These are phyloP conservation scores for Trichothecium roseum DNA, from an alignment of 2,329 filamentous ascomycete genomes.

Conservation along the genomic window DNA sequence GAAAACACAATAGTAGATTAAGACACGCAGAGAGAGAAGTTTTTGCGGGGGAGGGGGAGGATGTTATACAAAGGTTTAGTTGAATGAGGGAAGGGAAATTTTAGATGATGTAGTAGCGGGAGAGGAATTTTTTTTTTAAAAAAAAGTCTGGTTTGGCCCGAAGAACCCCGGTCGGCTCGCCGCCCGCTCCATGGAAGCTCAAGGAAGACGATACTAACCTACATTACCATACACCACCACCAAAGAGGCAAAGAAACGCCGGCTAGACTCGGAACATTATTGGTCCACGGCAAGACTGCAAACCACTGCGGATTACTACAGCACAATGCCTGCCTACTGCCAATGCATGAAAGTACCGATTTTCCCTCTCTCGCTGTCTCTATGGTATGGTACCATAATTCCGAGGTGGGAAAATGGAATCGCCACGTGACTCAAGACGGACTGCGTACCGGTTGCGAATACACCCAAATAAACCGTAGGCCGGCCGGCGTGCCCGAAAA, in stretches of 20 bases:
- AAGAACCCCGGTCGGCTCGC: slow-evolving; percentile 22
- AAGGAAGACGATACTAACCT: slow-evolving; percentile 25
- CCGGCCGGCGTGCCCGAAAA: too few species aligned
- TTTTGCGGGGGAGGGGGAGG: slow-evolving; percentile 15
- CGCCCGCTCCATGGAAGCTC: slow-evolving; percentile 25
- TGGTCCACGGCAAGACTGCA: slow-evolving; percentile 9
- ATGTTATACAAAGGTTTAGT: slow-evolving; percentile 13
- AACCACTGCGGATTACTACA: too few species aligned
- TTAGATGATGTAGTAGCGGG: slow-evolving; percentile 11
- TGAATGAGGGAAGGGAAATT: slow-evolving; percentile 11
- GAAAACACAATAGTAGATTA: slow-evolving; percentile 20
- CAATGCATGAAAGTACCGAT: too few species aligned
- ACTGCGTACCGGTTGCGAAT: too few species aligned
- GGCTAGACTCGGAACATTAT: slow-evolving; percentile 19
- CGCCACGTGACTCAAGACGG: too few species aligned
- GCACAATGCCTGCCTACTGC: too few species aligned
- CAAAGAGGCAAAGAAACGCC: slow-evolving; percentile 11
- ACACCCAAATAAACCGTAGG: too few species aligned
- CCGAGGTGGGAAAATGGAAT: too few species aligned
- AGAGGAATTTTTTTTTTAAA: slow-evolving; percentile 27
- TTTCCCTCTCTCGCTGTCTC: too few species aligned
- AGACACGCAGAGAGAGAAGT: slow-evolving; percentile 21
- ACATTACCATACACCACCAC: slow-evolving; percentile 12
- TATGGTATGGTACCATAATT: too few species aligned
- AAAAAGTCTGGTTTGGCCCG: slow-evolving; percentile 8